phyloP scores from a whole-genome alignment of 1,284 basidiomycete genomes.

The Afroboletus lepidellus region DNA sequence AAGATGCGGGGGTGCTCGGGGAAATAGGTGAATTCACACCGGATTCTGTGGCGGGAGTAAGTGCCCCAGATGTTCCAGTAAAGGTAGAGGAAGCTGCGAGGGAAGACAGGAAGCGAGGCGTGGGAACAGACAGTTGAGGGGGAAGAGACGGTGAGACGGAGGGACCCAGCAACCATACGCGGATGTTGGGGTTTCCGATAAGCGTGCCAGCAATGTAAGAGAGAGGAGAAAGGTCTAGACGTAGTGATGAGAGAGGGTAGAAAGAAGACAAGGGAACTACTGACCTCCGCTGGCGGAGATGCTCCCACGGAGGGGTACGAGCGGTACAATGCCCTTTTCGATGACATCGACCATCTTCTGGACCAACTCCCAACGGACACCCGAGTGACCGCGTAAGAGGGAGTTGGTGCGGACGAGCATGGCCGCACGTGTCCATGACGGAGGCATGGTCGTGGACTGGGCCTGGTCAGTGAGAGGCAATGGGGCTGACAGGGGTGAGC shows the following conservation, averaged over 20 bases:
- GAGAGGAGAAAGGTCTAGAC: conserved; percentile 72
- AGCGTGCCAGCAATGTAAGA: conserved; percentile 82
- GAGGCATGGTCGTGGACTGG: conserved; percentile 79
- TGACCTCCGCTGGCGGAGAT: conserved; percentile 81
- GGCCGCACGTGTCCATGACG: conserved; percentile 86
- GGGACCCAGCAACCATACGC: conserved; percentile 45
- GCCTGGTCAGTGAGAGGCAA: conserved; percentile 67
- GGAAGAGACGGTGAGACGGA: conserved; percentile 2
- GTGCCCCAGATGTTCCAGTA: conserved; percentile 13
- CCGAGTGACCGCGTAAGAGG: conserved; percentile 85
- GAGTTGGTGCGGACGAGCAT: conserved; percentile 87
- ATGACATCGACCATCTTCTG: conserved; percentile 78
- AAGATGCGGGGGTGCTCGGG: conserved; percentile 32
- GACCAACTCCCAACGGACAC: conserved; percentile 78
- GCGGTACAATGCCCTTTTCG: conserved; percentile 70
- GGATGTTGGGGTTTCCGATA: conserved; percentile 78
- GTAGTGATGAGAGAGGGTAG: not conserved
- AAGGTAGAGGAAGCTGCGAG: conserved; percentile 2
- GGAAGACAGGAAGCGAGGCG: conserved; percentile 16
- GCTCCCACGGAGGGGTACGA: conserved; percentile 82
- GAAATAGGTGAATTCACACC: conserved; percentile 20
- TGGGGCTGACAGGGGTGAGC: conserved; percentile 34
- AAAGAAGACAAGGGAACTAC: conserved; percentile 6
- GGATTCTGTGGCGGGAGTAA: conserved; percentile 20
- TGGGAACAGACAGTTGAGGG: conserved; percentile 2